A percentile compares a stretch with the other conserved stretches of the same genome.
These are phyloP conservation scores for Fagopyrum esculentum DNA, from an alignment of 148 eudicot species.

Conservation along the genomic window DNA sequence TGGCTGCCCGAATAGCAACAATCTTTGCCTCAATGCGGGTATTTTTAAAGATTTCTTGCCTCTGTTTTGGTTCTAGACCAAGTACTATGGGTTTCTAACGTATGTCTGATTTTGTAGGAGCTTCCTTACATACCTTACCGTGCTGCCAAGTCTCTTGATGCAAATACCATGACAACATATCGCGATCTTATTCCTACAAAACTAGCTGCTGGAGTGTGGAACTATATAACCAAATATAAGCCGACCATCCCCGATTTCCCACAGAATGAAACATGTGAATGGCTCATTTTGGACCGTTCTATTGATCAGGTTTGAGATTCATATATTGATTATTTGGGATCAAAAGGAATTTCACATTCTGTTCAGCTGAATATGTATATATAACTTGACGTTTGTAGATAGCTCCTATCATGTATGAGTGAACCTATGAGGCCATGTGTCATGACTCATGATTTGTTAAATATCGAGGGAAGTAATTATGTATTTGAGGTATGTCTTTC, in stretches of 20 bases:
- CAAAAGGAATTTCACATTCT: not conserved
- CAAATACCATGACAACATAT: slow-evolving; percentile 81
- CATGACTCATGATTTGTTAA: slow-evolving; percentile 78
- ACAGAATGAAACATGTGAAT: slow-evolving; percentile 89
- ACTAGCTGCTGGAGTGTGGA: slow-evolving; percentile 93
- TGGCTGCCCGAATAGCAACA: too few relatives aligned
- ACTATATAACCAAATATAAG: slow-evolving; percentile 50
- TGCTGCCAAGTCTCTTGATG: slow-evolving; percentile 85
- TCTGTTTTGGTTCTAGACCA: too few relatives aligned
- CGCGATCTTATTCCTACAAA: slow-evolving; percentile 91
- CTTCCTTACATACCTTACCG: slow-evolving; percentile 90
- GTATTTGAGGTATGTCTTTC: slow-evolving; percentile 75
- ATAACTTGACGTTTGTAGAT: slow-evolving; percentile 39
- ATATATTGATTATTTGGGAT: slow-evolving; percentile 9
- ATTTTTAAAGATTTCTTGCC: too few relatives aligned
- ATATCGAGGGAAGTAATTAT: slow-evolving; percentile 89
- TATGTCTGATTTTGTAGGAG: slow-evolving; percentile 44
- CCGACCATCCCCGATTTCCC: slow-evolving; percentile 75
- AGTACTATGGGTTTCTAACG: slow-evolving; percentile 1
- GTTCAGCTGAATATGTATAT: slow-evolving; percentile 14
- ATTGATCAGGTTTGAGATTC: slow-evolving; percentile 68
- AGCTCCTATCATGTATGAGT: slow-evolving; percentile 95
- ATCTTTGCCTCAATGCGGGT: too few relatives aligned
- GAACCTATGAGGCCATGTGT: slow-evolving; percentile 99
- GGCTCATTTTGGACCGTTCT: slow-evolving; percentile 84